Percentiles rank a stretch among this genome's conserved stretches.
Evolutionary conservation across 1,139 yeast genomes (phyloP).

Genomic region (Waltiozyma solani): DNA sequence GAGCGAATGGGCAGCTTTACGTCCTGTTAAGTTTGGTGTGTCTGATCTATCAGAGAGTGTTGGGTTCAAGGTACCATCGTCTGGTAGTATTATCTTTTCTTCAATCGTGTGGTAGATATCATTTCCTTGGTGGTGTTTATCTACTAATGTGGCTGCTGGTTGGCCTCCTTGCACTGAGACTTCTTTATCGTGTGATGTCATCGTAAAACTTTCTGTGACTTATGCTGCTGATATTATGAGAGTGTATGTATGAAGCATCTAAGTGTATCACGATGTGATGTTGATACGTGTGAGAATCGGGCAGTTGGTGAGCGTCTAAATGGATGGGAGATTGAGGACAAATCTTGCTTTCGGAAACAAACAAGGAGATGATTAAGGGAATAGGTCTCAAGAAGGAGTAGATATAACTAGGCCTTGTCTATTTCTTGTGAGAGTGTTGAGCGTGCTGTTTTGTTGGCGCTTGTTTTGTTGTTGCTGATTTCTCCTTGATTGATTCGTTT

Average conservation of each 20-base stretch:
- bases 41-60: neutral
- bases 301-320: too few species aligned
- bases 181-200: neutral
- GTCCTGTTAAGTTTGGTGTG: constrained; percentile 19
- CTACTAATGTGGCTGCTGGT: too few species aligned
- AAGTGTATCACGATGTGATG: too few species aligned
- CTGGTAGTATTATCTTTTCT: neutral
- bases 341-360: too few species aligned
- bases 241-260: too few species aligned
- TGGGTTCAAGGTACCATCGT: neutral
- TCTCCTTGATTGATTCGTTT: neutral
- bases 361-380: too few species aligned
- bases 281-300: too few species aligned
- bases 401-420: too few species aligned
- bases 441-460: neutral
- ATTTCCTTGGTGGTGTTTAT: neutral
- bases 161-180: too few species aligned
- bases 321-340: too few species aligned
- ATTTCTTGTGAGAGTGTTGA: neutral
- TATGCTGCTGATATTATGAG: too few species aligned
- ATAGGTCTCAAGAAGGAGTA: too few species aligned
- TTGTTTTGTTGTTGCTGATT: neutral
- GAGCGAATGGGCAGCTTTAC: constrained; percentile 44
- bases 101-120: neutral
- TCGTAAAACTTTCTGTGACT: neutral